Conservation (phyloP, 2,329 filamentous ascomycete species). For the Ilyonectria destructans region DNA sequence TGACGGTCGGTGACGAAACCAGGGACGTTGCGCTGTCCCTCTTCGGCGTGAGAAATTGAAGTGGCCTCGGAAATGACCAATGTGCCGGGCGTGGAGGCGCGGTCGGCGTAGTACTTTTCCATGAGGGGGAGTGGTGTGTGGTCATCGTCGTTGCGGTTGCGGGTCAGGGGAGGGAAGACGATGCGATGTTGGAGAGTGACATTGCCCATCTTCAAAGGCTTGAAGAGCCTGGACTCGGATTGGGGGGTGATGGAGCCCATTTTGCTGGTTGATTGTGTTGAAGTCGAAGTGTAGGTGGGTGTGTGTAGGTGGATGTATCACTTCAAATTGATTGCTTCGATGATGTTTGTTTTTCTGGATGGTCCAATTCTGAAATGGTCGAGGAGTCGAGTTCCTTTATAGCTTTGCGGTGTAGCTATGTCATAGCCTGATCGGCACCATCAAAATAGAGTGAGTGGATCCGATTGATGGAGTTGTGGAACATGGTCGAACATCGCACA, state of each 20-base stretch:
- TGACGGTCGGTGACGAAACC: constrained; percentile 60
- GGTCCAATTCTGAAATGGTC: not conserved
- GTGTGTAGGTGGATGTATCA: not conserved
- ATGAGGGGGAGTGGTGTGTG: constrained; percentile 50
- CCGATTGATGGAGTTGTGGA: not conserved
- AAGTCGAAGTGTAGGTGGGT: not conserved
- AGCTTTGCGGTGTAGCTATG: not conserved
- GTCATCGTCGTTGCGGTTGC: constrained; percentile 64
- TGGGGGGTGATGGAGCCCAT: constrained; percentile 21
- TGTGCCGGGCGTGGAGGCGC: constrained; percentile 62
- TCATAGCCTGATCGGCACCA: not conserved
- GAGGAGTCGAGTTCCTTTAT: not conserved
- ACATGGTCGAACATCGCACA: not conserved
- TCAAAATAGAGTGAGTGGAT: not conserved
- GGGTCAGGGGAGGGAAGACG: constrained; percentile 57
- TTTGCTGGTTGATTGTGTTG: not conserved
- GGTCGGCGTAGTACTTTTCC: constrained; percentile 51
- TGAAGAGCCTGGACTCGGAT: constrained; percentile 42
- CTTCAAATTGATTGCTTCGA: not conserved
- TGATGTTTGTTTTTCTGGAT: not conserved
- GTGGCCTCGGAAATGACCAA: constrained; percentile 53
- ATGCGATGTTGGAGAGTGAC: constrained; percentile 43
- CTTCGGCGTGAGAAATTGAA: constrained; percentile 45
- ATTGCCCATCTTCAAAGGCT: constrained; percentile 45
- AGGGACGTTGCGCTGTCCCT: constrained; percentile 52